Base-by-base conservation (phyloP, 768 basidiomycete genomes). In the Phylloporus sp. region DNA sequence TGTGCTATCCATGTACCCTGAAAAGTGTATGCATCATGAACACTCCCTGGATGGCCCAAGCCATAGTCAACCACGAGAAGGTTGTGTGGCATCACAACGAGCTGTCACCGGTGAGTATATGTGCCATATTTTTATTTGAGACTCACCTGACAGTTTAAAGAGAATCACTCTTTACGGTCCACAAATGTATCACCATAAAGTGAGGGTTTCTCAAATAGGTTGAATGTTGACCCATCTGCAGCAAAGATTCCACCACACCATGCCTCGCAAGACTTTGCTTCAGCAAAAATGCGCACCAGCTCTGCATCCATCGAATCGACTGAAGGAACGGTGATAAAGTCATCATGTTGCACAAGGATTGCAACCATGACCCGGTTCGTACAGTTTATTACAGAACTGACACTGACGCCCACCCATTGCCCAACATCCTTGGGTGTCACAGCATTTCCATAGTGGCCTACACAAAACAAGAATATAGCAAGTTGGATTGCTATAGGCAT, bases 221-320 rank as follows among this genome's bases (percentile, higher is more conserved):
- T 50, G 15, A 59, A 26, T 0, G 36, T 26, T 7, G 72, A 75
- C 2, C 75, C 74, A 59, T 76, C 73, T 32, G 71, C 70, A 28
- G 70, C 50, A 34, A 66, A 67, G 62, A 67, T 74, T 0, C 74
- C 71, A 47, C 70, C 29, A 1, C 64, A 42, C 74, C 73, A 78
- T 6, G 16, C 26, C 1, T 1, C 4, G 22, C 48, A 53, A 7
- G 46, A 12, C 13, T 15, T 31, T 4, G 8, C 13, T 20, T 51
- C 52, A 0, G 41, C 16, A 4, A 44, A 53, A 6, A 0, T 6
- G 2, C 18, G 15, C 3, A 31, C 59, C 7, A 28, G 2, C 8
- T 28, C n/a, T 6, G 22, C 27, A 13, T 56, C 35, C 16, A 34
- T 13, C 1, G 49, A 46, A 10, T 18, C 8, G 0, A 0, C n/a